Conservation (phyloP, 495 filamentous ascomycete species). For the Podospora pseudopauciseta region DNA sequence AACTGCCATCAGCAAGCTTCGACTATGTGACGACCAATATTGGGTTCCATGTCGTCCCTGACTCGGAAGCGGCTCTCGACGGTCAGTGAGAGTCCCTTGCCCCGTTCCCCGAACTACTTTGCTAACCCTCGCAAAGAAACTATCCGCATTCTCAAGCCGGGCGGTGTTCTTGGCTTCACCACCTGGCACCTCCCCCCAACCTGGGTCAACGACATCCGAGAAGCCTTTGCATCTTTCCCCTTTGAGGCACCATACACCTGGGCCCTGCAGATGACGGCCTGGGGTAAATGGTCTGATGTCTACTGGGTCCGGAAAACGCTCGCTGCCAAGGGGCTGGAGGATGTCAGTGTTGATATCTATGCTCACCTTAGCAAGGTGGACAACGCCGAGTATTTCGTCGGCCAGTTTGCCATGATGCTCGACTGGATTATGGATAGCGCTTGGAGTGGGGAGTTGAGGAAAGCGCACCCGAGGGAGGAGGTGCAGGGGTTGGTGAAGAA, state of each 20-base stretch:
- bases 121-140: slow-evolving; percentile 30
- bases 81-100: slow-evolving; percentile 26
- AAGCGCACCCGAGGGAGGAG: slow-evolving; percentile 32
- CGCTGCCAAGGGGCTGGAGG: slow-evolving; percentile 28
- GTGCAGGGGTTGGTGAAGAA: slow-evolving; percentile 31
- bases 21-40: slow-evolving; percentile 43
- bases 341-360: slow-evolving; percentile 33
- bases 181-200: slow-evolving; percentile 34
- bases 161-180: slow-evolving; percentile 38
- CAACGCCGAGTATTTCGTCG: slow-evolving; percentile 32
- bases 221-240: slow-evolving; percentile 34
- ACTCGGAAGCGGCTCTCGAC: slow-evolving; percentile 37
- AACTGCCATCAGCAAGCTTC: slow-evolving; percentile 29
- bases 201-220: slow-evolving; percentile 32
- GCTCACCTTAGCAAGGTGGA: slow-evolving; percentile 28
- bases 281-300: slow-evolving; percentile 35
- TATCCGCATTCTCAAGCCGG: slow-evolving; percentile 38
- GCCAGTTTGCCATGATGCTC: slow-evolving; percentile 34
- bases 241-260: slow-evolving; percentile 37
- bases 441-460: slow-evolving; percentile 41
- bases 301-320: slow-evolving; percentile 37
- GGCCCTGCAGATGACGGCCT: slow-evolving; percentile 31
- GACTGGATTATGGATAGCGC: slow-evolving; percentile 34
- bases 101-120: background rate
- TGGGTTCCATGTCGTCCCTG: slow-evolving; percentile 41